These are phyloP conservation scores for Neurospora sp. DNA, from an alignment of 2,329 filamentous ascomycete species.

Conservation along the genomic window DNA sequence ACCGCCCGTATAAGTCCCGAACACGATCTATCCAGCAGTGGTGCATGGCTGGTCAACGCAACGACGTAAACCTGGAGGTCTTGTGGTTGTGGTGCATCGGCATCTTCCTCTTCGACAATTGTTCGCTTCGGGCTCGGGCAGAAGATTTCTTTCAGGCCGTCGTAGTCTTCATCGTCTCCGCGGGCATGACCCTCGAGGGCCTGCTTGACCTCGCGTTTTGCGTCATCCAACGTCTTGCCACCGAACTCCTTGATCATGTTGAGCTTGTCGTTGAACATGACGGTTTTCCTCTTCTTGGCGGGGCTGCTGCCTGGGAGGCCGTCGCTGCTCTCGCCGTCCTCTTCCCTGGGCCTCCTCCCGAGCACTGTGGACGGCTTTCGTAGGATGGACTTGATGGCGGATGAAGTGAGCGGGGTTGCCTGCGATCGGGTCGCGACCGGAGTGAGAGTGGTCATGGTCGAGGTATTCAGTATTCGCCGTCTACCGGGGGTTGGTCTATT, in stretches of 20 bases:
- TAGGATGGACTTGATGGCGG: conserved; percentile 43
- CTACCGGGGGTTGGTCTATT: background rate
- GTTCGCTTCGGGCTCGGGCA: conserved; percentile 35
- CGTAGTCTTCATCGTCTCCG: conserved; percentile 50
- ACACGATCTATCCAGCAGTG: conserved; percentile 50
- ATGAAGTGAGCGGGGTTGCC: conserved; percentile 13
- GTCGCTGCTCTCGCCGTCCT: conserved; percentile 33
- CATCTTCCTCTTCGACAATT: conserved; percentile 33
- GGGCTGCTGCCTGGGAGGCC: conserved; percentile 34
- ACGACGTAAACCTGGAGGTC: conserved; percentile 52
- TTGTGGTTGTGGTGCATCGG: conserved; percentile 31
- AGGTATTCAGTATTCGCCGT: background rate
- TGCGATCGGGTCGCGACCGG: conserved; percentile 18
- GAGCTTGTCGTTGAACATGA: conserved; percentile 48
- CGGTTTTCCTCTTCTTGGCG: conserved; percentile 42
- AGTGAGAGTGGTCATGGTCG: conserved; percentile 25
- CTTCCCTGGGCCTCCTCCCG: conserved; percentile 27
- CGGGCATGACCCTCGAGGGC: conserved; percentile 47
- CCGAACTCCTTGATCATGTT: conserved; percentile 47
- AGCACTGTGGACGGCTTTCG: conserved; percentile 35
- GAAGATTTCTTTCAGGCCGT: conserved; percentile 51
- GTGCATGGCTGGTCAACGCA: conserved; percentile 51
- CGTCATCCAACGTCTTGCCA: conserved; percentile 41
- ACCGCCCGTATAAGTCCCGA: conserved; percentile 48
- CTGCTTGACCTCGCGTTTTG: conserved; percentile 43